Conservation (phyloP, 768 basidiomycete genomes). For the Kwoniella dendrophila region DNA sequence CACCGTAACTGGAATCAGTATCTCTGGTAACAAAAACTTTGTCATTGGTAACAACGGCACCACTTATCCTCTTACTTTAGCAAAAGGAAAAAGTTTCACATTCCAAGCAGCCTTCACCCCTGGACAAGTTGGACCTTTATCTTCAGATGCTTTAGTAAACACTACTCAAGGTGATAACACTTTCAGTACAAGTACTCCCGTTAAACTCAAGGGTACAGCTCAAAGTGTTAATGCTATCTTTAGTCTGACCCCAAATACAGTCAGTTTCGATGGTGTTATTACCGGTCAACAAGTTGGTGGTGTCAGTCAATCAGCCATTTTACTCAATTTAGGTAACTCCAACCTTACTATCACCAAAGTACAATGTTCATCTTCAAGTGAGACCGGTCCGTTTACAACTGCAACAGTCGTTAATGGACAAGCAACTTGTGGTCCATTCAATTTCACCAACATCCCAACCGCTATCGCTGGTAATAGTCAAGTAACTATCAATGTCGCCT, state of each 20-base stretch:
- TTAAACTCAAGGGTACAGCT: conserved; percentile 10
- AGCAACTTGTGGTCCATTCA: conserved; percentile 15
- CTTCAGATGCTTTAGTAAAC: conserved; percentile 18
- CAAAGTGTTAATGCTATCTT: conserved; percentile 18
- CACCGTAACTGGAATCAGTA: conserved; percentile 13
- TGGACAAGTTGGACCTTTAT: conserved; percentile 14
- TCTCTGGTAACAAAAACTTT: conserved; percentile 25
- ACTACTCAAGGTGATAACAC: conserved; percentile 9
- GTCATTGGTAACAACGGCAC: conserved; percentile 12
- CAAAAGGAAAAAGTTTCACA: conserved; percentile 12
- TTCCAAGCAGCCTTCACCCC: conserved; percentile 25
- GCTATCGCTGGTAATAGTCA: conserved; percentile 16
- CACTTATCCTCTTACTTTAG: conserved; percentile 14
- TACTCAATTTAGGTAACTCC: conserved; percentile 17
- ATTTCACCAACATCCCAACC: conserved; percentile 11
- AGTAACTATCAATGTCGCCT: conserved; percentile 16
- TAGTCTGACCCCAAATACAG: conserved; percentile 15
- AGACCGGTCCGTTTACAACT: conserved; percentile 17
- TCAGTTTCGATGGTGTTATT: conserved; percentile 22
- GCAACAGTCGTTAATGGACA: neutral
- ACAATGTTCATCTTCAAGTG: conserved; percentile 11
- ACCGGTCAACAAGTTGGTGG: conserved; percentile 20
- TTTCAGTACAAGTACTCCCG: conserved; percentile 15
- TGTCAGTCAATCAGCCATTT: conserved; percentile 19
- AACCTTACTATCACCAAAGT: conserved; percentile 19